phyloP scores from a whole-genome alignment of 1,284 basidiomycete genomes.

The Cryptococcus depauperatus region DNA sequence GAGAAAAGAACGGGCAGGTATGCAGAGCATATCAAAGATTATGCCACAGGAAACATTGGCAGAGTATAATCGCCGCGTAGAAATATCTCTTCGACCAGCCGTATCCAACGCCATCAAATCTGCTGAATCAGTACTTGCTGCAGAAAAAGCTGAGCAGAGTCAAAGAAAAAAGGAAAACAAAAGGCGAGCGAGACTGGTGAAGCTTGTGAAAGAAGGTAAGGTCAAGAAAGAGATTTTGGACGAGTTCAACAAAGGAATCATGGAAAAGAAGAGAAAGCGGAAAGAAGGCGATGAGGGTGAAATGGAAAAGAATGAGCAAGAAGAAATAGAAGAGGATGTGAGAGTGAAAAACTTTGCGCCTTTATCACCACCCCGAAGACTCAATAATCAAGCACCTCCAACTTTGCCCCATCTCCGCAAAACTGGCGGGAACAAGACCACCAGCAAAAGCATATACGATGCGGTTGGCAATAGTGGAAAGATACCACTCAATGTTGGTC shows the following conservation, averaged over 20 bases:
- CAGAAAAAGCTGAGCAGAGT: constrained; percentile 16
- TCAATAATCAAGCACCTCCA: constrained; percentile 41
- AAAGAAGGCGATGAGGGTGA: constrained; percentile 6
- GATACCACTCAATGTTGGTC: constrained; percentile 35
- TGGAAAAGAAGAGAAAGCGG: constrained; percentile 8
- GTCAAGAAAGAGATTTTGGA: constrained; percentile 10
- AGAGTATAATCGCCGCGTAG: constrained; percentile 43
- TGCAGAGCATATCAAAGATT: constrained; percentile 21
- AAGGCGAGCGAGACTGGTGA: constrained; percentile 6
- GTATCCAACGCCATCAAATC: constrained; percentile 40
- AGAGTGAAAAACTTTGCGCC: constrained; percentile 11
- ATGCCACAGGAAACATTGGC: constrained; percentile 29
- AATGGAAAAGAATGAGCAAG: constrained; percentile 1
- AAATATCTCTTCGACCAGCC: constrained; percentile 32
- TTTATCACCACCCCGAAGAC: constrained; percentile 14
- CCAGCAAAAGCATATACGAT: constrained; percentile 12
- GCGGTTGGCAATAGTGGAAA: constrained; percentile 20
- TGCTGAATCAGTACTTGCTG: constrained; percentile 25
- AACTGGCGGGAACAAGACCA: constrained; percentile 1
- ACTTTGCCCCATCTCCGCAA: constrained; percentile 23
- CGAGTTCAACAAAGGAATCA: constrained; percentile 7
- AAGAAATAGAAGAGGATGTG: neutral
- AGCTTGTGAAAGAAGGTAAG: constrained; percentile 10
- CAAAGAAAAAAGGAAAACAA: constrained; percentile 22
- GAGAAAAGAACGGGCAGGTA: constrained; percentile 6